Evolutionary conservation across 345 rosid genomes (phyloP).

Genomic region (Populus davidiana): DNA sequence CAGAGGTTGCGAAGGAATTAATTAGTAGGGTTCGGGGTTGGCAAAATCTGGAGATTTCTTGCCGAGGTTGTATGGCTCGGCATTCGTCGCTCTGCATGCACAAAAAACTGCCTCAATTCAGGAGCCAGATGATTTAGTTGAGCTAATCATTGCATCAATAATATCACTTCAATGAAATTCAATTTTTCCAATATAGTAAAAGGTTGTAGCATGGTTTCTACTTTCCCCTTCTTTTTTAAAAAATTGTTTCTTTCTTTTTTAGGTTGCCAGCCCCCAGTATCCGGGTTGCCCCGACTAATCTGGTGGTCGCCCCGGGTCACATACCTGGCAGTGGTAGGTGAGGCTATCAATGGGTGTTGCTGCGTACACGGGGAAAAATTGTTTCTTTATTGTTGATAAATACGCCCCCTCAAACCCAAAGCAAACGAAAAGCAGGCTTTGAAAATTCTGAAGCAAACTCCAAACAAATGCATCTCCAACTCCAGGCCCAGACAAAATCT

Average conservation of each 20-base stretch:
- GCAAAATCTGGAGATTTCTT: slow-evolving; percentile 43
- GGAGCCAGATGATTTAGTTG: not conserved
- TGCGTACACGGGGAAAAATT: too few species aligned
- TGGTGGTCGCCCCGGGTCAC: too few species aligned
- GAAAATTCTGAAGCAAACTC: not conserved
- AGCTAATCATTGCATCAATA: not conserved
- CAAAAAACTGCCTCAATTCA: not conserved
- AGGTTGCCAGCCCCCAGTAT: too few species aligned
- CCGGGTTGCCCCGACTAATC: too few species aligned
- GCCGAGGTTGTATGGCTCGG: slow-evolving; percentile 49
- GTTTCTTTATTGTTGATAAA: not conserved
- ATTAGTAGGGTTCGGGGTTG: slow-evolving; percentile 24
- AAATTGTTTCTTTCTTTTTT: too few species aligned
- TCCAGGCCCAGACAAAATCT: not conserved
- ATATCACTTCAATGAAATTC: not conserved
- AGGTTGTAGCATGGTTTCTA: not conserved
- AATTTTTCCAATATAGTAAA: not conserved
- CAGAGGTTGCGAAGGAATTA: slow-evolving; percentile 31
- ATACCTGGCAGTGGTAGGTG: too few species aligned
- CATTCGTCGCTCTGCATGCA: slow-evolving; percentile 49
- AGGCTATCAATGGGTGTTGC: too few species aligned
- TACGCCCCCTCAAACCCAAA: not conserved
- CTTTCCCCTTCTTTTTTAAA: not conserved
- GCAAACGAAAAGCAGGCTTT: not conserved
- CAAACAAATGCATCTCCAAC: not conserved